A percentile compares a stretch with the other conserved stretches of the same genome.
Evolutionary conservation across 495 filamentous ascomycete species (phyloP).

Genomic region (Trichoderma parareesei): DNA sequence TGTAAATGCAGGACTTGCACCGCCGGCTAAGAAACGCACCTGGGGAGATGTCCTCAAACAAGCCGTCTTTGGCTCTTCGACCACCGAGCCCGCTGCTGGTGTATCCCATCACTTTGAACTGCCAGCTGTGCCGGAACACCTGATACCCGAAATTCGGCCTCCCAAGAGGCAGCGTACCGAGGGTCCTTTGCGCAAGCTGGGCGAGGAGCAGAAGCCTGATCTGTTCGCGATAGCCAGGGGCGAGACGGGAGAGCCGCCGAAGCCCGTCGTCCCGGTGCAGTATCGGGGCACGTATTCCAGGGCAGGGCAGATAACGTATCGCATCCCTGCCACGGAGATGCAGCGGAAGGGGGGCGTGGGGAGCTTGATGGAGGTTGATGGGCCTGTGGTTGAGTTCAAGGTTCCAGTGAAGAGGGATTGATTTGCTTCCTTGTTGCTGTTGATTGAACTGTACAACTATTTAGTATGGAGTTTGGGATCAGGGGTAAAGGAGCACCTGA

Average conservation of each 20-base stretch:
- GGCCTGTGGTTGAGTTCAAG: neutral
- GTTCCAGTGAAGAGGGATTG: neutral
- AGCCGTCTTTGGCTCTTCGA: neutral
- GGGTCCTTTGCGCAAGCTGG: neutral
- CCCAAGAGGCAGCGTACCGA: neutral
- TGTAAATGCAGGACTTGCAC: neutral
- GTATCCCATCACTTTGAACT: neutral
- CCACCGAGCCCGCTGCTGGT: neutral
- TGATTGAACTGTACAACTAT: too few relatives aligned
- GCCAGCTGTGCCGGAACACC: neutral
- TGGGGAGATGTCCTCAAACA: neutral
- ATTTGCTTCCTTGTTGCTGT: neutral
- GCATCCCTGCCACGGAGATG: neutral
- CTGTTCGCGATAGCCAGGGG: neutral
- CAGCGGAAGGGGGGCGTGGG: neutral
- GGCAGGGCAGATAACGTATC: neutral
- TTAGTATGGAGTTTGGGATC: too few relatives aligned
- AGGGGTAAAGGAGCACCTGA: too few relatives aligned
- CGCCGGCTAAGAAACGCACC: neutral
- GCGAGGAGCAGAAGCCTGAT: neutral
- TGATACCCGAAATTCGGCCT: neutral
- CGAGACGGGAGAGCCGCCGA: neutral
- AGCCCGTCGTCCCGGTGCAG: neutral
- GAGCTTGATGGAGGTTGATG: neutral
- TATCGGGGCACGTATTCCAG: neutral